These are phyloP conservation scores for Jaenimonas drosophilae DNA, from an alignment of 208 protist species.

Conservation along the genomic window DNA sequence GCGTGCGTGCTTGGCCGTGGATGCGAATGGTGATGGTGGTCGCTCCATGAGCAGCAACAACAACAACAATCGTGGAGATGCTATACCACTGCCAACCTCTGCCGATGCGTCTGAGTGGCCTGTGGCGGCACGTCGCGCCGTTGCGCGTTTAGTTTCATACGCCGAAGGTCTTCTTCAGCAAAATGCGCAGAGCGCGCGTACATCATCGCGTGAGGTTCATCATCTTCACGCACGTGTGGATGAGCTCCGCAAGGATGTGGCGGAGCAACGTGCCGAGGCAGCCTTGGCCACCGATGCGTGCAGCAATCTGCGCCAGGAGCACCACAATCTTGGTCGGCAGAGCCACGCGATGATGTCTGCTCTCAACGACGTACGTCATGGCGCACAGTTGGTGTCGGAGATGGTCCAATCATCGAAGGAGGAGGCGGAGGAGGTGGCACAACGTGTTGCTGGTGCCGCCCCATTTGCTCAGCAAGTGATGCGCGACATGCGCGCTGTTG, in stretches of 20 bases:
- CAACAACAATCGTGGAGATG: too few relatives aligned
- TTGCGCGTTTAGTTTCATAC: slow-evolving; percentile 33
- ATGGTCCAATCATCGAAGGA: slow-evolving; percentile 35
- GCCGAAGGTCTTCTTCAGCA: slow-evolving; percentile 34
- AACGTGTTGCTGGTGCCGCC: too few relatives aligned
- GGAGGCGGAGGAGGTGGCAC: slow-evolving; percentile 41
- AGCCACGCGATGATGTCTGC: slow-evolving; percentile 28
- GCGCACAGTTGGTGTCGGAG: slow-evolving; percentile 62
- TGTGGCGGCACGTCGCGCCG: slow-evolving; percentile 21
- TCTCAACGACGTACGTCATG: slow-evolving; percentile 49
- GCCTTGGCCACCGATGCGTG: slow-evolving; percentile 16
- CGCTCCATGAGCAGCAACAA: too few relatives aligned
- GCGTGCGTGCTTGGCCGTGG: slow-evolving; percentile 3
- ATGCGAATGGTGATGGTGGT: not conserved
- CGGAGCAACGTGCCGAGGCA: slow-evolving; percentile 4
- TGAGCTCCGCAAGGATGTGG: slow-evolving; percentile 14
- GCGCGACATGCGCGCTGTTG: slow-evolving; percentile 47
- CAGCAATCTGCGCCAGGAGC: slow-evolving; percentile 22
- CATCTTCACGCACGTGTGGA: slow-evolving; percentile 30
- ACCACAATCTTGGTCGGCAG: slow-evolving; percentile 11
- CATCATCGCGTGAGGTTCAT: slow-evolving; percentile 31
- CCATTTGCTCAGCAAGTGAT: slow-evolving; percentile 58
- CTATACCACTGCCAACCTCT: not conserved
- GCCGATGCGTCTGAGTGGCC: slow-evolving; percentile 31
- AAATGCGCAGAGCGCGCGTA: slow-evolving; percentile 36